These are phyloP conservation scores for Talaromyces nanjingensis DNA, from an alignment of 495 filamentous ascomycete species.

Conservation along the genomic window DNA sequence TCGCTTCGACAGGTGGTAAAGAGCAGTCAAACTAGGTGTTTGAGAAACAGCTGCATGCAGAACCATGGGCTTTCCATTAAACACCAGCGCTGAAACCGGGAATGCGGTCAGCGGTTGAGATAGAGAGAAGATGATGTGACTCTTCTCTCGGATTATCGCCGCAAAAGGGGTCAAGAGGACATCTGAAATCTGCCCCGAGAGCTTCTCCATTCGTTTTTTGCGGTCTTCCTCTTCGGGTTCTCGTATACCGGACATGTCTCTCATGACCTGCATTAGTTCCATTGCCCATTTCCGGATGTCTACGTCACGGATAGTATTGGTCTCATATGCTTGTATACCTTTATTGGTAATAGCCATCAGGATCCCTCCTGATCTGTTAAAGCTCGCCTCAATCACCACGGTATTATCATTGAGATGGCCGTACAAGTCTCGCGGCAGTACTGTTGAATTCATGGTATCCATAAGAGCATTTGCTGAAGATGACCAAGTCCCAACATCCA, in stretches of 20 bases:
- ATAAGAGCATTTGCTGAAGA: conserved; percentile 19
- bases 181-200: conserved; percentile 14
- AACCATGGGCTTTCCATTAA: conserved; percentile 19
- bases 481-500: conserved; percentile 15
- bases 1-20: conserved; percentile 20
- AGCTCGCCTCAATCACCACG: conserved; percentile 20
- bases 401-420: conserved; percentile 15
- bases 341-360: conserved; percentile 19
- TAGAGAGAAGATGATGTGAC: conserved; percentile 22
- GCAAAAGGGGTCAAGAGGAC: conserved; percentile 17
- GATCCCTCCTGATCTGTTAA: conserved; percentile 15
- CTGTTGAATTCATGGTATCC: conserved; percentile 16
- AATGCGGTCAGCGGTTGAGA: conserved; percentile 24
- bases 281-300: conserved; percentile 15
- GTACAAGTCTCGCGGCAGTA: conserved; percentile 15
- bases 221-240: conserved; percentile 13
- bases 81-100: conserved; percentile 18
- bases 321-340: conserved; percentile 15
- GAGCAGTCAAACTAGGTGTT: conserved; percentile 20
- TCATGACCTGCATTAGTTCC: conserved; percentile 19
- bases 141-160: conserved; percentile 17
- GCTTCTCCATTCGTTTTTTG: conserved; percentile 11
- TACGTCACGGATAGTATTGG: conserved; percentile 1
- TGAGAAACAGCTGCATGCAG: conserved; percentile 21
- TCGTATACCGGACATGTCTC: conserved; percentile 16